Percentiles rank a stretch among this genome's conserved stretches.
Evolutionary conservation across 805 yeast genomes (phyloP).

Genomic region (Candida odintsovae): DNA sequence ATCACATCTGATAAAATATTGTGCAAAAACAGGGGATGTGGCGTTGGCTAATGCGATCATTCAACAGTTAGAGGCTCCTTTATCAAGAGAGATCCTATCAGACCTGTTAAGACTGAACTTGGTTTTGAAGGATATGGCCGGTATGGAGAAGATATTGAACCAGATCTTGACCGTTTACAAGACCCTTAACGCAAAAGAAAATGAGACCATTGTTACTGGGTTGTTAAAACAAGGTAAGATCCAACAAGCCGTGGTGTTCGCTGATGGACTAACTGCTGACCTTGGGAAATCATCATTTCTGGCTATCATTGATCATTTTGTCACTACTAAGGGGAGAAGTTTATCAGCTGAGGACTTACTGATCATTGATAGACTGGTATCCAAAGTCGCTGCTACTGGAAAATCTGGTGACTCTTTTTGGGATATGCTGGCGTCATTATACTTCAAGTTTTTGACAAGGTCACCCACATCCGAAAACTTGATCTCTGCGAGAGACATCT

Average conservation of each 20-base stretch:
- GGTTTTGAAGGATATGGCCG: conserved; percentile 13
- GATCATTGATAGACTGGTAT: conserved; percentile 13
- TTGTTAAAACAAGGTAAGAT: conserved; percentile 10
- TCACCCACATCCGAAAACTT: conserved; percentile 7
- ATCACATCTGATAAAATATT: conserved; percentile 11
- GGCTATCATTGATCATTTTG: conserved; percentile 10
- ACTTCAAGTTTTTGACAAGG: conserved; percentile 14
- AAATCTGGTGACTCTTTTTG: conserved; percentile 10
- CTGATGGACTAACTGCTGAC: conserved; percentile 2
- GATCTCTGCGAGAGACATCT: conserved; percentile 6
- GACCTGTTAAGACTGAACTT: conserved; percentile 14
- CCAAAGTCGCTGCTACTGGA: conserved; percentile 2
- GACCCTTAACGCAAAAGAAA: conserved; percentile 10
- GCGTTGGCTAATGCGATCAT: conserved; percentile 13
- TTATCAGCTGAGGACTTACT: conserved; percentile 10
- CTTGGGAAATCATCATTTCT: conserved; percentile 6
- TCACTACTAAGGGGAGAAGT: conserved; percentile 3
- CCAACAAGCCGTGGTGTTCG: conserved; percentile 3
- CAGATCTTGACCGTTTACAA: conserved; percentile 15
- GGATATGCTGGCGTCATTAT: conserved; percentile 17
- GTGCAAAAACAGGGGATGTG: conserved; percentile 5
- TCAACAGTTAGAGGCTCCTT: conserved; percentile 9
- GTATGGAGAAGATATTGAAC: conserved; percentile 15
- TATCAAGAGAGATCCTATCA: conserved; percentile 12
- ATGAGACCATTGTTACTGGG: conserved; percentile 15